Evolutionary conservation across 2,329 filamentous ascomycete genomes (phyloP), one percentile per base, ranked within the genome.

Genomic region (Stromatinia cepivora): DNA sequence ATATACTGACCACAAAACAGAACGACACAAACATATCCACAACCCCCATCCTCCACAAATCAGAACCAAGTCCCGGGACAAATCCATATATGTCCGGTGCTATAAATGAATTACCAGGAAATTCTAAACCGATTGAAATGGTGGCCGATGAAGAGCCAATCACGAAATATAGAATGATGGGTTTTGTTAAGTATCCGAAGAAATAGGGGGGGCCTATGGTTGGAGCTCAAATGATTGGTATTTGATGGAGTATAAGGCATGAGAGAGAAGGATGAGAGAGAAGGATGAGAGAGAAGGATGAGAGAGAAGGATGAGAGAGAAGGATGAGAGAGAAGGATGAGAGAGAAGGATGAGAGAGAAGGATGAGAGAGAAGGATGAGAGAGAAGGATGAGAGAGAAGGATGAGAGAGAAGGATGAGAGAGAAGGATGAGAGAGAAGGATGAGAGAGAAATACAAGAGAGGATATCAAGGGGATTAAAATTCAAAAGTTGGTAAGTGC

Each of bases 141-240:
- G 48, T 67, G 22, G 66, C 66, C 1, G 66, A 67, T 46, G 66
- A 67, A 8, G 67, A 69, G n/a, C 67, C 67, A 1, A 28, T 65
- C 9, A 65, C 59, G 0, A 69, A 69, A 45, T 69, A 69, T 39
- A 64, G 67, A 11, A 69, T 69, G 58, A 65, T 64, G 67, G 50
- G 67, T 17, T 69, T 69, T 57, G 56, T 53, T 6, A 67, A 53
- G 9, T 39, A 36, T 28, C 31, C 59, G 13, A 63, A 39, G 4
- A 63, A 52, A 20, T 63, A 63, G 31, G 34, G 13, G 13, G n/a
- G 53, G 11, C 13, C 17, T 15, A 17, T 5, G n/a, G 34, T 20
- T 10, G 56, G 34, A 4, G 22, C 8, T 36, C 6, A 22, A 57
- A 57, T 15, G 34, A 57, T n/a, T n/a, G 25, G 52, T n/a, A n/a